phyloP scores from a whole-genome alignment of 2,329 filamentous ascomycete genomes.

The Pseudogymnoascus sp. region DNA sequence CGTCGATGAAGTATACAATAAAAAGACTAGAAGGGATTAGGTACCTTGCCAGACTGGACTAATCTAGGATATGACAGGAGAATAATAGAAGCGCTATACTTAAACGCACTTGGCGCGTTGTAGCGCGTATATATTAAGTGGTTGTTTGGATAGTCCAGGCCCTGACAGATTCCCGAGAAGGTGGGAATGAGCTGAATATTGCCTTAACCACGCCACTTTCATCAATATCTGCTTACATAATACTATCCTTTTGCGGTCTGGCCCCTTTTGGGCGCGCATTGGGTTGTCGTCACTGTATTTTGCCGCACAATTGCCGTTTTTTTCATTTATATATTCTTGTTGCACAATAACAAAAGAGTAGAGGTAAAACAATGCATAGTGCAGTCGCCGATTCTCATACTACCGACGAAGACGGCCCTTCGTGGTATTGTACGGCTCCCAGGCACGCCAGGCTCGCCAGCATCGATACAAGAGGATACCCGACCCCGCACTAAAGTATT shows the following conservation, averaged over 20 bases:
- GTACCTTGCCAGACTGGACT: neutral
- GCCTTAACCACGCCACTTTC: conserved; percentile 3
- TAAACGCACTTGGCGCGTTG: neutral
- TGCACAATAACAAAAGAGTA: neutral
- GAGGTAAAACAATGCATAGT: neutral
- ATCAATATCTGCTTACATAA: neutral
- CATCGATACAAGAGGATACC: neutral
- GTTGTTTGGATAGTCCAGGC: neutral
- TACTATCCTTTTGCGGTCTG: neutral
- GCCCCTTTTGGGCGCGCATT: neutral
- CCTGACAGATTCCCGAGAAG: neutral
- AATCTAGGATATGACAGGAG: neutral
- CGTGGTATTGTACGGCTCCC: neutral
- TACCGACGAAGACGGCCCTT: neutral
- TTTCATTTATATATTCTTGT: neutral
- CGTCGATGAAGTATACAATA: neutral
- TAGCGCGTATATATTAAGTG: neutral
- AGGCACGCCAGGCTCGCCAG: no score
- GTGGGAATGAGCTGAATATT: neutral
- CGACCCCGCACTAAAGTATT: neutral
- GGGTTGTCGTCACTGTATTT: neutral
- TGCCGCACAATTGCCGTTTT: neutral
- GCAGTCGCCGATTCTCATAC: neutral
- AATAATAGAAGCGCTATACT: neutral
- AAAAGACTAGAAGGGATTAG: neutral